Base-by-base conservation (phyloP, 2,329 filamentous ascomycete genomes). In the Penicillium sp. region DNA sequence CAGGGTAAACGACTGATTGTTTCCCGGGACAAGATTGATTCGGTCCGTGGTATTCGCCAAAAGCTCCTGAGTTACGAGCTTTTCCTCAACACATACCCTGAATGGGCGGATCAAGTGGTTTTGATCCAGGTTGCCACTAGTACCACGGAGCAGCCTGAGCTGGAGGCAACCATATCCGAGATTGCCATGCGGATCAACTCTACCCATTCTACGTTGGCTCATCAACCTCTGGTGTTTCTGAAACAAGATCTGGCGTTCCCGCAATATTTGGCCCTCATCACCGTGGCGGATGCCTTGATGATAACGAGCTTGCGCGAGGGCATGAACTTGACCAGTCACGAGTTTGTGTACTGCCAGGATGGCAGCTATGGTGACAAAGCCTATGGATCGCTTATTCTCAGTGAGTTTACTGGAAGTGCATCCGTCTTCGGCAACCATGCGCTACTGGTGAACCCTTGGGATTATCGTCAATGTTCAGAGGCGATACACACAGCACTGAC, bases 171-270 rank as follows among this genome's bases (percentile, higher is more conserved):
- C 0, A 85, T 97, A 16, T 90, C 87, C 2, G 89, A 96, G 62
- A 96, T 97, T 61, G 89, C 94, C 48, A 94, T 88, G 36, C 82
- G 91, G 44, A 91, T 97, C 62, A 95, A 97, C 64, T 93, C 88
- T 1, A 82, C 83, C 1, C 90, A 90, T 75, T 90, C 90, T 5
- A 95, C 89, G 17, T 74, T 97, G 34, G 87, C 88, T 0, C 93
- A 96, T 58, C 89, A 94, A 58, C 91, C 91, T 1, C 78, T 97
- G 8, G 86, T 96, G 4, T 96, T 96, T 65, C 74, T 97, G 37
- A 90, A 94, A 66, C 91, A 97, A 64, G 91, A 97, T 56, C 93
- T 97, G 44, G 84, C 87, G 42, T 95, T 94, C 60, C 76, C 86
- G 0, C 90, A 96, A 60, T 97, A 96, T 57, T 77, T 97, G n/a